Conservation (phyloP, 1,284 basidiomycete genomes). For the Leccinum solheimii region DNA sequence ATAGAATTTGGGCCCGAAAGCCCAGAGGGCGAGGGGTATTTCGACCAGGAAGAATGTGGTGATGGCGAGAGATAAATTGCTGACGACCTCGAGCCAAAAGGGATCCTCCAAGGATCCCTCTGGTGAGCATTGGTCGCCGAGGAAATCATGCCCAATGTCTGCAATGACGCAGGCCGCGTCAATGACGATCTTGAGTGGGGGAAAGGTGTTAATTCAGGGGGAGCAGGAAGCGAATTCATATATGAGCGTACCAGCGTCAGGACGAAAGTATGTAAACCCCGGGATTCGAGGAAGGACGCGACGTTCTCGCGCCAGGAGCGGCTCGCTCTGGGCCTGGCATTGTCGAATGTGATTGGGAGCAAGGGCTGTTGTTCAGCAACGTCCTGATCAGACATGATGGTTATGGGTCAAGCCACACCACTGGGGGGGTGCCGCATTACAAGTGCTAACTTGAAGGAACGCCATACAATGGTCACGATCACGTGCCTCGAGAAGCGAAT, state of each 20-base stretch:
- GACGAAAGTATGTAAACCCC: conserved; percentile 54
- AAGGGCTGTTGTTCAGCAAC: conserved; percentile 58
- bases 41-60: conserved; percentile 73
- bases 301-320: conserved; percentile 39
- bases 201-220: conserved; percentile 12
- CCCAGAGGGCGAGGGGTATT: conserved; percentile 68
- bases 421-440: not conserved
- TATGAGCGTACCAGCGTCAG: conserved; percentile 52
- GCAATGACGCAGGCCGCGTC: conserved; percentile 67
- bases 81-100: conserved; percentile 60
- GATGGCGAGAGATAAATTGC: conserved; percentile 64
- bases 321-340: conserved; percentile 15
- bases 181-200: conserved; percentile 51
- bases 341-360: conserved; percentile 39
- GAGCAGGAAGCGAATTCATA: conserved; percentile 12
- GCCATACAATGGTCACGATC: conserved; percentile 25
- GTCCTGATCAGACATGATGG: conserved; percentile 37
- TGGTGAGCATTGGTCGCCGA: conserved; percentile 51
- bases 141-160: conserved; percentile 68
- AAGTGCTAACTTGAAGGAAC: not conserved
- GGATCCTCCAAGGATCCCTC: conserved; percentile 50
- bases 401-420: conserved; percentile 22
- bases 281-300: conserved; percentile 54
- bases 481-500: conserved; percentile 21
- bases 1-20: conserved; percentile 59